Conservation (phyloP, 2,329 filamentous ascomycete species). For the Aspergillus quadricinctus region DNA sequence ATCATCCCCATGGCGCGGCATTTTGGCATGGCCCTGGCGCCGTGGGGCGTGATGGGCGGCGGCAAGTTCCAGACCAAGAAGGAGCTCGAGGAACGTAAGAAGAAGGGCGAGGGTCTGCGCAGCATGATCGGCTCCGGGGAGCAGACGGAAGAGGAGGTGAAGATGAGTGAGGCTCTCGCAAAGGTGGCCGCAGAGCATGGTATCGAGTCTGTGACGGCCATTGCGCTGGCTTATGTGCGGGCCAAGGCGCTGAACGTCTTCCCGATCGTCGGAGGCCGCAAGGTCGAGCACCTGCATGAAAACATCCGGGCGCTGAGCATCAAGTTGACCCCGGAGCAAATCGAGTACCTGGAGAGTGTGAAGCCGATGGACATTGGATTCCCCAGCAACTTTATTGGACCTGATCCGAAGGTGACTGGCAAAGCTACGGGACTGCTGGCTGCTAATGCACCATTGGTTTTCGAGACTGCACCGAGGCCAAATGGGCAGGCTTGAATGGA, state of each 20-base stretch:
- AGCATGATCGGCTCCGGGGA: constrained; percentile 18
- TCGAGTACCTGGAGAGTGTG: constrained; percentile 62
- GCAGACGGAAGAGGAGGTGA: constrained; percentile 47
- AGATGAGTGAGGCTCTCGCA: constrained; percentile 55
- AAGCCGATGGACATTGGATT: constrained; percentile 63
- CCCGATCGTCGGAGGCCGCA: constrained; percentile 67
- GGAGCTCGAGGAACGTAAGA: constrained; percentile 43
- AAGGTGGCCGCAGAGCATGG: constrained; percentile 56
- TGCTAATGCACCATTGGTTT: constrained; percentile 14
- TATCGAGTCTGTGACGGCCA: constrained; percentile 52
- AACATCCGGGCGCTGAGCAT: constrained; percentile 55
- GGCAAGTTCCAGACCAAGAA: constrained; percentile 50
- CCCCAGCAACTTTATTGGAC: constrained; percentile 55
- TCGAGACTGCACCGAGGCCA: constrained; percentile 14
- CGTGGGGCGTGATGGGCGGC: constrained; percentile 57
- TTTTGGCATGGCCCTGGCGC: constrained; percentile 47
- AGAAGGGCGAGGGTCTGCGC: constrained; percentile 40
- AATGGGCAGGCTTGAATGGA: constrained; percentile 10
- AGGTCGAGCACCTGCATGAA: constrained; percentile 62
- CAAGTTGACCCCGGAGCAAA: constrained; percentile 56
- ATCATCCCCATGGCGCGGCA: constrained; percentile 40
- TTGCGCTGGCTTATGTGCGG: constrained; percentile 71
- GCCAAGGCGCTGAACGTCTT: constrained; percentile 69
- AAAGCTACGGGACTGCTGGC: constrained; percentile 4
- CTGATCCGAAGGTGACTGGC: constrained; percentile 22